These are phyloP conservation scores for Phytophthora multivora DNA, from an alignment of 352 stramenopile genomes.

Conservation along the genomic window DNA sequence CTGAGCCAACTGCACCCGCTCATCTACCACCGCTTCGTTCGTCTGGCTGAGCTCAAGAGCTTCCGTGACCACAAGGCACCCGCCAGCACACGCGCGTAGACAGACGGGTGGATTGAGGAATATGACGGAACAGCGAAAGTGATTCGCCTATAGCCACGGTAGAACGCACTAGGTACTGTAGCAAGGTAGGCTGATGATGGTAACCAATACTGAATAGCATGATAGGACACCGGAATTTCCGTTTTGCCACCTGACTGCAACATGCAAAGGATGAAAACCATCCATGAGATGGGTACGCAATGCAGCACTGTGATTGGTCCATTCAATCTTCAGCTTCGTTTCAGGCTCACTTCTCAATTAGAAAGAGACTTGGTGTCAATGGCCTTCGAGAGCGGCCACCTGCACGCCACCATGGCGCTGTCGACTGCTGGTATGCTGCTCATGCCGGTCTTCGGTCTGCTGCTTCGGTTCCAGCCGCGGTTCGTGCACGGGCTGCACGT, in stretches of 20 bases:
- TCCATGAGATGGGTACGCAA: slow-evolving; percentile 12
- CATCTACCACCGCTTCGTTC: slow-evolving; percentile 88
- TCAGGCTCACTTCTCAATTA: slow-evolving; percentile 16
- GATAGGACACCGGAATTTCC: slow-evolving; percentile 4
- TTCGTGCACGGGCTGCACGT: slow-evolving; percentile 63
- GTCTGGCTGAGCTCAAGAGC: slow-evolving; percentile 84
- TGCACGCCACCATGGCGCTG: slow-evolving; percentile 48
- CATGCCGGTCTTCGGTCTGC: slow-evolving; percentile 59
- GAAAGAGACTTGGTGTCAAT: slow-evolving; percentile 18
- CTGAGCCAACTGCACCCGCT: slow-evolving; percentile 84
- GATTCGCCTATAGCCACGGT: background rate
- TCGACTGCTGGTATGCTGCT: slow-evolving; percentile 54
- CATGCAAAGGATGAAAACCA: background rate
- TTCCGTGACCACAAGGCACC: slow-evolving; percentile 78
- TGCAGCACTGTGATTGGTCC: slow-evolving; percentile 17
- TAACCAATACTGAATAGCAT: slow-evolving; percentile 21
- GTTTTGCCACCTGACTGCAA: background rate
- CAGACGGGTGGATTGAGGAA: background rate
- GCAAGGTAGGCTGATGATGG: background rate
- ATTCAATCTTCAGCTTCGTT: slow-evolving; percentile 15
- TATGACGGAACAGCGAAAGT: background rate
- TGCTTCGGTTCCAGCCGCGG: slow-evolving; percentile 60
- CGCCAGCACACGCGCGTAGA: slow-evolving; percentile 16
- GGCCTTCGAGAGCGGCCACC: slow-evolving; percentile 38
- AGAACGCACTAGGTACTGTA: background rate